A percentile compares a stretch with the other conserved stretches of the same genome.
phyloP scores from a whole-genome alignment of 78 protist genomes.

The Andalucia godoyi region DNA sequence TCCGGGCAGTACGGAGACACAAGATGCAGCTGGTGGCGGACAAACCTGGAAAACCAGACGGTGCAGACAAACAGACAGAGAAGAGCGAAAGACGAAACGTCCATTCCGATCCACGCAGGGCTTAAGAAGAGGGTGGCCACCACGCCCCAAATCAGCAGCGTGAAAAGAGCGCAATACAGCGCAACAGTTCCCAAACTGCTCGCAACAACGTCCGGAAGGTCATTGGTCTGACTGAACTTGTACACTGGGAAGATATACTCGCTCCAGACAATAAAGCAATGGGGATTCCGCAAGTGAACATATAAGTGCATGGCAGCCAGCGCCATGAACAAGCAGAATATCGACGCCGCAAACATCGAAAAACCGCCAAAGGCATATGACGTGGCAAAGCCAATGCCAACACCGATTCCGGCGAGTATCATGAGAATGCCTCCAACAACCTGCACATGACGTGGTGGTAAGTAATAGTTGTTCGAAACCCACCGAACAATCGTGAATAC shows the following conservation, averaged over 20 bases:
- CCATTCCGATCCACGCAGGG: background rate
- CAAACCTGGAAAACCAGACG: too few relatives aligned
- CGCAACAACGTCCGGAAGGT: background rate
- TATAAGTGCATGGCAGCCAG: background rate
- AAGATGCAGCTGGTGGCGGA: too few relatives aligned
- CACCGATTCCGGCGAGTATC: background rate
- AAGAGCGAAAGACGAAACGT: background rate
- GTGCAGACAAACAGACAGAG: too few relatives aligned
- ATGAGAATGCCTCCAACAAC: background rate
- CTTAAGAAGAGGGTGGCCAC: background rate
- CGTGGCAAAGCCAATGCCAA: background rate
- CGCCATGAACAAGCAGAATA: background rate
- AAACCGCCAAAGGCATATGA: background rate
- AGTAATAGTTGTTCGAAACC: background rate
- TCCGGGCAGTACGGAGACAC: too few relatives aligned
- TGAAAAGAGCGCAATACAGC: background rate
- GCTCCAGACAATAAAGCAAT: background rate
- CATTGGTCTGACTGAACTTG: background rate
- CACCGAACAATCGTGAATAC: background rate
- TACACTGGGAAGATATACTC: background rate
- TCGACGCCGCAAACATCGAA: background rate
- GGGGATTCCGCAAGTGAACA: background rate
- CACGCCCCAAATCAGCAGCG: background rate
- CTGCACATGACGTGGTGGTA: background rate
- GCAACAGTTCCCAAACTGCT: background rate